phyloP scores from a whole-genome alignment of 345 rosid species.

The Carallia brachiata region DNA sequence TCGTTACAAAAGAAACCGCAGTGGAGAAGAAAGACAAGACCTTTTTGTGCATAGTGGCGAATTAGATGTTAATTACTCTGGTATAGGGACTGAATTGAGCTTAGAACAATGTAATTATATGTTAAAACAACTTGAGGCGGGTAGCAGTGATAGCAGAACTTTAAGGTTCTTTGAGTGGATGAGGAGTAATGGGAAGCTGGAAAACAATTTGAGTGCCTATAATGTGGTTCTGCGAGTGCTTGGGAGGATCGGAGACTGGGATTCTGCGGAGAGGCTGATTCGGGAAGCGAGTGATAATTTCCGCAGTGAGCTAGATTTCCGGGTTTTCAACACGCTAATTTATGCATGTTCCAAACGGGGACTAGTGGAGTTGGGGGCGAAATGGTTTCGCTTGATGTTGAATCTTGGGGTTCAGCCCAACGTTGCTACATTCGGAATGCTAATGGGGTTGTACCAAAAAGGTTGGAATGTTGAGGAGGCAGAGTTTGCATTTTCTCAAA shows the following conservation, averaged over 20 bases:
- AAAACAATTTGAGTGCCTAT: constrained; percentile 59
- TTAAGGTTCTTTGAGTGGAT: constrained; percentile 78
- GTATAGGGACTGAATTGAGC: constrained; percentile 42
- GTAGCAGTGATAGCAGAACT: constrained; percentile 45
- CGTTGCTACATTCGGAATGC: constrained; percentile 83
- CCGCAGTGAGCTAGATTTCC: constrained; percentile 43
- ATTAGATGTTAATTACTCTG: constrained; percentile 55
- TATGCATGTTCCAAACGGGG: constrained; percentile 60
- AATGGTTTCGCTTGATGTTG: constrained; percentile 84
- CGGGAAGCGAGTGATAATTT: constrained; percentile 33
- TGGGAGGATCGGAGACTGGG: constrained; percentile 74
- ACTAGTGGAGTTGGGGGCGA: constrained; percentile 45
- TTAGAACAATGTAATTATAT: constrained; percentile 54
- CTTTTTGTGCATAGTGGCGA: constrained; percentile 40
- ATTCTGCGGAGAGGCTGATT: constrained; percentile 54
- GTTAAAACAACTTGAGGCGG: constrained; percentile 66
- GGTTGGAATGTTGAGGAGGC: constrained; percentile 74
- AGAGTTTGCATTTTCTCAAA: constrained; percentile 57
- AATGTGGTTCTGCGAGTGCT: constrained; percentile 70
- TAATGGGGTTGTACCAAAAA: constrained; percentile 77
- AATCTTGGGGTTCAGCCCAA: constrained; percentile 64
- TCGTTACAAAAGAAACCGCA: constrained; percentile 31
- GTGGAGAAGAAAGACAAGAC: constrained; percentile 27
- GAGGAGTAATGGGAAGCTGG: constrained; percentile 60
- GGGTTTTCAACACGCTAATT: constrained; percentile 69